Conservation (phyloP, 257 asterid species). For the Leonotis leonurus region DNA sequence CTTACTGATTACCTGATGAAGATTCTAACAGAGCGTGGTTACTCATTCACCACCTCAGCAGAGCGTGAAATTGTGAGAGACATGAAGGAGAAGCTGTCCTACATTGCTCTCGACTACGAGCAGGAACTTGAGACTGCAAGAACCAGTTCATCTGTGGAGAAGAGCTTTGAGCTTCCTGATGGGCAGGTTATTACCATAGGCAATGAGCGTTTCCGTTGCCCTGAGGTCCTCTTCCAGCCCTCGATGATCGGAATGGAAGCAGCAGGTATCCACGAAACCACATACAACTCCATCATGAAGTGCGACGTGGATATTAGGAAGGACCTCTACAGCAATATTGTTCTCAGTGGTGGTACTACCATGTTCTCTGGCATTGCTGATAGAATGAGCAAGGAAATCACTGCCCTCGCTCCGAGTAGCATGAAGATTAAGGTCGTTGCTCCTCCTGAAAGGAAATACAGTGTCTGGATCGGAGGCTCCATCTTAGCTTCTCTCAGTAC, state of each 20-base stretch:
- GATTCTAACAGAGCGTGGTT: conserved; percentile 24
- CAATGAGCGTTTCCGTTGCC: conserved; percentile 24
- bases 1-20: conserved; percentile 24
- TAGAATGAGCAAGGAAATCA: conserved; percentile 25
- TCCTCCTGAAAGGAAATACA: conserved; percentile 23
- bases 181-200: conserved; percentile 23
- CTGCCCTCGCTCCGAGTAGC: conserved; percentile 22
- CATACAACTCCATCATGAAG: conserved; percentile 29
- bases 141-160: conserved; percentile 20
- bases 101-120: conserved; percentile 23
- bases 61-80: conserved; percentile 22
- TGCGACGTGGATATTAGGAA: conserved; percentile 28
- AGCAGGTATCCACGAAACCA: conserved; percentile 26
- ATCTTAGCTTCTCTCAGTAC: conserved; percentile 25
- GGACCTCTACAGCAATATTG: conserved; percentile 23
- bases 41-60: conserved; percentile 28
- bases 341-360: conserved; percentile 25
- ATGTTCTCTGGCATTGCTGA: conserved; percentile 26
- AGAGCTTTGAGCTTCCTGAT: conserved; percentile 23
- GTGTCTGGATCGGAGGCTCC: conserved; percentile 29
- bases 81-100: conserved; percentile 20
- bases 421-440: conserved; percentile 27
- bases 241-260: conserved; percentile 28
- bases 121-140: conserved; percentile 22
- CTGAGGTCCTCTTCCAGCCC: conserved; percentile 27